Evolutionary conservation across 176 grass and related monocot genomes (phyloP).

Genomic region (Zoysia japonica): DNA sequence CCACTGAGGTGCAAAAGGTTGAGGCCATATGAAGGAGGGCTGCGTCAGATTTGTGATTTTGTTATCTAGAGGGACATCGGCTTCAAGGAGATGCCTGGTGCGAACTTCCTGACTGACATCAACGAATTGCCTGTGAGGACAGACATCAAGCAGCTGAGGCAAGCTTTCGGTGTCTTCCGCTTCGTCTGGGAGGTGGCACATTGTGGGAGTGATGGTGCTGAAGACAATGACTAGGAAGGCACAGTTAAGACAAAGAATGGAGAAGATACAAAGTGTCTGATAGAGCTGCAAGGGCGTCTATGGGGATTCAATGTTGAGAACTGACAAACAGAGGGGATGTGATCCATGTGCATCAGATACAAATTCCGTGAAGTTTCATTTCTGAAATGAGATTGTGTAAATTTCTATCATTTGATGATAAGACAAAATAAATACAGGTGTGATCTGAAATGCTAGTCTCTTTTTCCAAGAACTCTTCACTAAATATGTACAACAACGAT

Average conservation of each 20-base stretch:
- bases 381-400: conserved; percentile 9
- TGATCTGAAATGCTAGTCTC: conserved; percentile 43
- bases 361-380: conserved; percentile 39
- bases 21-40: conserved; percentile 70
- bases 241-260: conserved; percentile 24
- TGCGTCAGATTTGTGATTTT: conserved; percentile 69
- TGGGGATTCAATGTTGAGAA: conserved; percentile 58
- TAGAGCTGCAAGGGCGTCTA: conserved; percentile 77
- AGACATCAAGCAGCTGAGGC: conserved; percentile 60
- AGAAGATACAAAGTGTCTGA: conserved; percentile 4
- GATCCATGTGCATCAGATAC: conserved; percentile 60
- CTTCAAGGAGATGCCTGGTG: conserved; percentile 80
- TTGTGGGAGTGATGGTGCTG: neutral
- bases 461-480: conserved; percentile 45
- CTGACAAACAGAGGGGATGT: conserved; percentile 69
- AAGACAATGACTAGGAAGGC: conserved; percentile 16
- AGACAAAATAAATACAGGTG: conserved; percentile 27
- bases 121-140: conserved; percentile 49
- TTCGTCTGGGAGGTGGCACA: conserved; percentile 75
- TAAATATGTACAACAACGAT: conserved; percentile 49
- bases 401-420: neutral
- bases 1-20: conserved; percentile 40
- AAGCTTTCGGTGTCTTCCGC: conserved; percentile 53
- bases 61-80: conserved; percentile 61
- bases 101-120: conserved; percentile 38